Evolutionary conservation across 2,329 filamentous ascomycete genomes (phyloP), one percentile per base, ranked within the genome.

Genomic region (Lasiodiplodia citricola): DNA sequence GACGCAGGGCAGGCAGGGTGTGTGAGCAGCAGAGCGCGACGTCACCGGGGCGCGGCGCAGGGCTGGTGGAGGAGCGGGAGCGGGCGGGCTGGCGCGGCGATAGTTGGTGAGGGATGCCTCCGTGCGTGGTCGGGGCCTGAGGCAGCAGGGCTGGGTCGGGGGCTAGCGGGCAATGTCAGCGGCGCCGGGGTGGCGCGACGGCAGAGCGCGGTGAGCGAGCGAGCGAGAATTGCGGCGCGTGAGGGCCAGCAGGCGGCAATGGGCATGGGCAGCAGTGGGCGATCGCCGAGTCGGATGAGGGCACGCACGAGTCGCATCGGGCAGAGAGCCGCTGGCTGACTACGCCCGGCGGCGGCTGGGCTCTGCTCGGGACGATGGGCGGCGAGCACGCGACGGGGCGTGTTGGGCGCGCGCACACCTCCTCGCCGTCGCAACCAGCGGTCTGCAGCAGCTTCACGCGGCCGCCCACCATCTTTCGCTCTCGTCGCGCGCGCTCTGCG

Each of bases 281-380:
- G 60, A 64, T 64, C 60, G 47, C 60, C 60, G n/a, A 64, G 60
- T 64, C 60, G 60, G 60, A 50, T 21, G 60, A 64, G 60, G 41
- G 58, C 60, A 52, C 23, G 58, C 60, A 52, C 23, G 47, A 64
- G 60, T 64, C 44, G 60, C 60, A 51, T 64, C 60, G 60, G 60
- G 60, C 60, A 60, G 57, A 60, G 38, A 60, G 58, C 58, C 41
- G 41, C 25, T 31, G 31, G 55, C 55, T 25, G 14, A 37, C 55
- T 50, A 63, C 50, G 44, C 41, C 28, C 47, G 25, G 56, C 23
- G 35, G 41, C 35, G 44, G 62, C 47, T 54, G 62, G 60, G 60
- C 60, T 64, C 18, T 64, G 63, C 50, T 18, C 50, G 50, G 51
- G 54, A n/a, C 52, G 25, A 57, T 58, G 52, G 54, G 52, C 65